Evolutionary conservation across 169 alveolate species (phyloP).

Genomic region (Theileria equi): DNA sequence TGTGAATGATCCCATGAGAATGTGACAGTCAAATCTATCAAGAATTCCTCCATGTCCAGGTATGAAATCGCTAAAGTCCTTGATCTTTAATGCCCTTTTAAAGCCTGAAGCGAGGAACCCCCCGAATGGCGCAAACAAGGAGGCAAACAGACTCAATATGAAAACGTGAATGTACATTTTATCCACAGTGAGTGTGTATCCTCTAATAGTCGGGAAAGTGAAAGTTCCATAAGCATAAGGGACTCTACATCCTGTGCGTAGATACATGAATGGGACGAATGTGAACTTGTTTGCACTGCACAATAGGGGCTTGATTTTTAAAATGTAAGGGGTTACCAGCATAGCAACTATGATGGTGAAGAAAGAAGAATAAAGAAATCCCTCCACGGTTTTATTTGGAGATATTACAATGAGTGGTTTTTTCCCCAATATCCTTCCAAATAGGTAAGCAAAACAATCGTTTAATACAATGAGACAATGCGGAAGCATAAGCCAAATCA

Average conservation of each 20-base stretch:
- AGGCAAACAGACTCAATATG: slow-evolving; percentile 92
- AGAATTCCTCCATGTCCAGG: slow-evolving; percentile 99
- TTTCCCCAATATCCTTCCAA: slow-evolving; percentile 93
- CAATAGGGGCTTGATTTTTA: slow-evolving; percentile 71
- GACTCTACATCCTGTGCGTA: slow-evolving; percentile 3
- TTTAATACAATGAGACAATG: slow-evolving; percentile 89
- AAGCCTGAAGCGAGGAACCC: slow-evolving; percentile 99
- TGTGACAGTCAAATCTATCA: slow-evolving; percentile 98
- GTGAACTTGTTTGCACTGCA: slow-evolving; percentile 87
- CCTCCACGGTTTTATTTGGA: slow-evolving; percentile 99
- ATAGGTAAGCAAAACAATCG: slow-evolving; percentile 94
- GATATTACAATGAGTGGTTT: slow-evolving; percentile 89
- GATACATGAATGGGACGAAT: slow-evolving; percentile 82
- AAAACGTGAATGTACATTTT: slow-evolving; percentile 91
- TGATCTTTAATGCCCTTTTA: slow-evolving; percentile 95
- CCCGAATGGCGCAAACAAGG: slow-evolving; percentile 98
- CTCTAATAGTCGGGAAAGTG: slow-evolving; percentile 20
- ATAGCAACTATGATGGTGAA: slow-evolving; percentile 79
- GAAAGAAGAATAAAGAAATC: slow-evolving; percentile 90
- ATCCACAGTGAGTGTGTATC: slow-evolving; percentile 49
- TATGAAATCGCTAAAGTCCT: slow-evolving; percentile 96
- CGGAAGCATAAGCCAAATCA: slow-evolving; percentile 95
- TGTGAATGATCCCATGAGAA: slow-evolving; percentile 86
- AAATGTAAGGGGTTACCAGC: slow-evolving; percentile 62
- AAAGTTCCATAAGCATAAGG: slow-evolving; percentile 24